Percentiles rank a stretch among this genome's conserved stretches.
These are phyloP conservation scores for Saccharomycopsis lassenensis DNA, from an alignment of 805 yeast genomes.

Conservation along the genomic window DNA sequence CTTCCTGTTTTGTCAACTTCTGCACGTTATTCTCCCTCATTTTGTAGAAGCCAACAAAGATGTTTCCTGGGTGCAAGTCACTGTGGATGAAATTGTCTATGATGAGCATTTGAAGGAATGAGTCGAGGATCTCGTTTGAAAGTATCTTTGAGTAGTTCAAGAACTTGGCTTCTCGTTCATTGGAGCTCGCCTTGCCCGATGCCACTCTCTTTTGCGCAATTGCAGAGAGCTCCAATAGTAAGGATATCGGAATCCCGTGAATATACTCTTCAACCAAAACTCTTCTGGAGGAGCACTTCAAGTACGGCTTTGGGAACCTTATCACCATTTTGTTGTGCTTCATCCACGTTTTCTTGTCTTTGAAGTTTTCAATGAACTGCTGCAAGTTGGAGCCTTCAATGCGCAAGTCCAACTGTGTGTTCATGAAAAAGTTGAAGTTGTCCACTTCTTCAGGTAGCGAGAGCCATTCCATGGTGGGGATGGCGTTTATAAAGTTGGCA, in stretches of 20 bases:
- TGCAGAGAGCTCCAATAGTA: constrained; percentile 40
- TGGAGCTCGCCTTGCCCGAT: constrained; percentile 21
- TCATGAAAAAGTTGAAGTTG: constrained; percentile 79
- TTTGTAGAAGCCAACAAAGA: constrained; percentile 62
- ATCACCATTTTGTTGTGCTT: constrained; percentile 24
- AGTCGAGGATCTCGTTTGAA: constrained; percentile 77
- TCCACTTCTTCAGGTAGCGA: constrained; percentile 90
- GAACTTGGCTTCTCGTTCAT: constrained; percentile 25
- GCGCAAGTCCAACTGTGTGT: constrained; percentile 75
- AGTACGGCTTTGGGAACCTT: constrained; percentile 71
- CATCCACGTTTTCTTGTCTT: constrained; percentile 24
- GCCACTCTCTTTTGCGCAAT: constrained; percentile 20
- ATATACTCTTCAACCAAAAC: constrained; percentile 82
- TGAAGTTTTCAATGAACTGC: constrained; percentile 62
- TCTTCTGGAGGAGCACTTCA: constrained; percentile 50
- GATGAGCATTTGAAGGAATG: constrained; percentile 86
- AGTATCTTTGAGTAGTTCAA: constrained; percentile 45
- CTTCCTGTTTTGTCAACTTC: constrained; percentile 8
- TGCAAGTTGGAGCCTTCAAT: constrained; percentile 78
- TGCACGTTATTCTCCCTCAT: constrained; percentile 23
- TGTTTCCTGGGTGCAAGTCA: constrained; percentile 95
- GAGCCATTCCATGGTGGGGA: constrained; percentile 98
- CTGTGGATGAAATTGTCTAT: constrained; percentile 93
- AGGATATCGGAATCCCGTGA: constrained; percentile 73
- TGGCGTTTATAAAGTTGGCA: constrained; percentile 53